A percentile compares a stretch with the other conserved stretches of the same genome.
phyloP scores from a whole-genome alignment of 139 green algal genomes.

The Trebouxia sp. region DNA sequence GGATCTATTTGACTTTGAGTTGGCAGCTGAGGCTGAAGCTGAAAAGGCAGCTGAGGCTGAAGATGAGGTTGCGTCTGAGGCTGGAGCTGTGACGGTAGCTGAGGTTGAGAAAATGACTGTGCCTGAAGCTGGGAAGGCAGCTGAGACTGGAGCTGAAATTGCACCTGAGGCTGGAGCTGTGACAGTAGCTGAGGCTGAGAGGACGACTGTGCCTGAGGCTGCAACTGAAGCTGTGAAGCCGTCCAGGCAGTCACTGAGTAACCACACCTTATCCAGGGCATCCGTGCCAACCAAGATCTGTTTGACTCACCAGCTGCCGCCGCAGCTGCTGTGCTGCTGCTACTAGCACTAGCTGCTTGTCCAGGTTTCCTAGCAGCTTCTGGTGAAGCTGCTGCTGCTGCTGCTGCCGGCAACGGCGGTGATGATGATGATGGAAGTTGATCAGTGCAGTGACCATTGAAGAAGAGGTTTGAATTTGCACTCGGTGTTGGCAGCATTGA shows the following conservation, averaged over 20 bases:
- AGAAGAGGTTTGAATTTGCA: neutral
- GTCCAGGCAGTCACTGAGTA: neutral
- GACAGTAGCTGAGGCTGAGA: neutral
- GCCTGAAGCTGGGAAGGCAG: neutral
- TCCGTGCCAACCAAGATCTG: neutral
- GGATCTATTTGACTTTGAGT: neutral
- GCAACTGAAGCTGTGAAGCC: neutral
- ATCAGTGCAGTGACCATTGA: neutral
- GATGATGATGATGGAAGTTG: neutral
- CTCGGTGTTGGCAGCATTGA: no score
- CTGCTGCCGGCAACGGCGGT: neutral
- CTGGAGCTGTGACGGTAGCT: neutral
- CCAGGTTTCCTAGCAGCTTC: no score
- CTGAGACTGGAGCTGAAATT: no score
- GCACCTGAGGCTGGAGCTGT: neutral
- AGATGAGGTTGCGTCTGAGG: neutral
- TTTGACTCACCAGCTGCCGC: neutral
- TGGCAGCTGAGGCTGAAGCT: neutral
- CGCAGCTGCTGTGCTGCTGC: neutral
- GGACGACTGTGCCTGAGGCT: neutral
- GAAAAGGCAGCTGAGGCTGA: neutral
- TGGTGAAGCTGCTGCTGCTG: conserved; percentile 17
- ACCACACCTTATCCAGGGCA: neutral
- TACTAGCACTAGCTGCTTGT: no score
- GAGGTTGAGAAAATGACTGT: no score